A percentile compares a stretch with the other conserved stretches of the same genome.
Conservation (phyloP, 108 stramenopile genomes). For the Hondaea fermentalgiana region DNA sequence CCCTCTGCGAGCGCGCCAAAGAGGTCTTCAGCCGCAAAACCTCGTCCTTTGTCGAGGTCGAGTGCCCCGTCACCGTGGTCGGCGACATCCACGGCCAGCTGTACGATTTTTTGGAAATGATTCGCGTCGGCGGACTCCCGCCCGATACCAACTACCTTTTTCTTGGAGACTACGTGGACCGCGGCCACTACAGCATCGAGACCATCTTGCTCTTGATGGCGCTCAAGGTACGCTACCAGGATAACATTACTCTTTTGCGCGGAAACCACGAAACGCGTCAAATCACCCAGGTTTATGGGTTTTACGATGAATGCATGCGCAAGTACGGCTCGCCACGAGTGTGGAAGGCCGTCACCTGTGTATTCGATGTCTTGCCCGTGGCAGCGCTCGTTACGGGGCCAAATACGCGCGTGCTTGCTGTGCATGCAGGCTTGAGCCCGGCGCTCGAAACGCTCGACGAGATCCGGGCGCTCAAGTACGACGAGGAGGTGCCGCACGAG, state of each 20-base stretch:
- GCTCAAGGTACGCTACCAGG: slow-evolving; percentile 74
- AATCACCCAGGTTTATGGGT: slow-evolving; percentile 87
- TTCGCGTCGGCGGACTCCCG: slow-evolving; percentile 22
- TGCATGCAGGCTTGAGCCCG: slow-evolving; percentile 80
- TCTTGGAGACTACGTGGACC: slow-evolving; percentile 84
- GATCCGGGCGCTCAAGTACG: slow-evolving; percentile 68
- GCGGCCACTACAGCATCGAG: slow-evolving; percentile 85
- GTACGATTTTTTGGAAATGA: not conserved
- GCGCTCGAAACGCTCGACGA: slow-evolving; percentile 74
- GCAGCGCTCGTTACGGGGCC: slow-evolving; percentile 64
- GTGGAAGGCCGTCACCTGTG: slow-evolving; percentile 73
- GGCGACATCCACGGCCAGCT: slow-evolving; percentile 27
- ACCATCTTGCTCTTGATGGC: slow-evolving; percentile 76
- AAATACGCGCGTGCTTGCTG: slow-evolving; percentile 66
- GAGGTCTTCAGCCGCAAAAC: not conserved
- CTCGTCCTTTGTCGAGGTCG: not conserved
- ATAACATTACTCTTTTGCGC: slow-evolving; percentile 72
- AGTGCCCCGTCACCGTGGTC: slow-evolving; percentile 1
- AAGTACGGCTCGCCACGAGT: slow-evolving; percentile 66
- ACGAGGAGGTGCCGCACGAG: slow-evolving; percentile 79
- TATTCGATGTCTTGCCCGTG: slow-evolving; percentile 73
- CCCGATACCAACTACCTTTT: slow-evolving; percentile 81
- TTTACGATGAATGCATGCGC: slow-evolving; percentile 67
- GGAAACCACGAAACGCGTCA: slow-evolving; percentile 87
- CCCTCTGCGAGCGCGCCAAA: not conserved